Base-by-base conservation (phyloP, 2,329 filamentous ascomycete species). In the Xylogone sp. region DNA sequence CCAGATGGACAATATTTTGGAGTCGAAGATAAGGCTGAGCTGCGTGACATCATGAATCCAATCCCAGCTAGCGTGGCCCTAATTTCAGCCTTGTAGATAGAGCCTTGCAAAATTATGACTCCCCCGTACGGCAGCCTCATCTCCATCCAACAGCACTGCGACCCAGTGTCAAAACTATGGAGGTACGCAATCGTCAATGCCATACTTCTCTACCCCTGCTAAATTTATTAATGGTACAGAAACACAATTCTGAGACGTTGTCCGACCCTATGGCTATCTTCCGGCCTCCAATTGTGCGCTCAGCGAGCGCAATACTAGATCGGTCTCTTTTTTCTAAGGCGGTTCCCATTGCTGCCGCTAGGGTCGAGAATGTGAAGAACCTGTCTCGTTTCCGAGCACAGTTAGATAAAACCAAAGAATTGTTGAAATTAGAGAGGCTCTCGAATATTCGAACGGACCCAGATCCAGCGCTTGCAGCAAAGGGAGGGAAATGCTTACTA, bases 301-400 rank as follows among this genome's bases (percentile, higher is more conserved):
- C 70, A 8, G 84, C 86, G 53, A 88, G 90, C 75, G 84, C 84
- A 65, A 80, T 82, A 46, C 82, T 99, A 57, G 92, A 99, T 72
- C 85, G 89, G 59, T 79, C 86, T 16, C 85, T 95, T 57, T 97
- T 97, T 74, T 77, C 81, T 48, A 90, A 86, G 68, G 88, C 78
- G 1, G 73, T 96, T 50, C 84, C 86, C 21, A 75, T 93, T 21
- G 82, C 90, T 8, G 92, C 91, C 2, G 93, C 91, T 6, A 82
- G 87, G 34, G 76, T 97, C 43, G 80, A 82, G 57, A 87, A 94
- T 65, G 81, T 81, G 54, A 87, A 83, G 59, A 82, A 90, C 61
- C 90, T 97, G 51, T 79, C 86, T 21, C 79, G 76, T 57, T 85
- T 88, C 66, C 81, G 88, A 56, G 83, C 82, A 60, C 75, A 81